Percentiles rank a stretch among this genome's conserved stretches.
phyloP scores from a whole-genome alignment of 208 protist genomes.

The Borovskyia barvae region DNA sequence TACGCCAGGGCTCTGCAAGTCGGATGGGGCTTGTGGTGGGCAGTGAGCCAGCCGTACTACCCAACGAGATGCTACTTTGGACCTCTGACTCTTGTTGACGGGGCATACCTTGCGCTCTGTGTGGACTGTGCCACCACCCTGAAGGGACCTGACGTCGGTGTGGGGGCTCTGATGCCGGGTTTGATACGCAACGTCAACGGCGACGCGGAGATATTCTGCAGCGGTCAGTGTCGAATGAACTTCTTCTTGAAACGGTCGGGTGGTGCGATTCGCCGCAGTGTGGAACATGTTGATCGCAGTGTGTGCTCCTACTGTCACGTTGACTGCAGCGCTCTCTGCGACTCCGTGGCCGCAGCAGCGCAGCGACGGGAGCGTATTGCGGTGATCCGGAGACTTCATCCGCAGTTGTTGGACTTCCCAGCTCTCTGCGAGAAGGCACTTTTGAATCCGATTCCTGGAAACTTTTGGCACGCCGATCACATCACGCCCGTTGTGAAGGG shows the following conservation, averaged over 20 bases:
- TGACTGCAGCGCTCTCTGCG: constrained; percentile 56
- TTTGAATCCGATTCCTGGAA: constrained; percentile 54
- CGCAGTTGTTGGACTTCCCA: constrained; percentile 57
- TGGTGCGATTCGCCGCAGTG: constrained; percentile 46
- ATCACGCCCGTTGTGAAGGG: constrained; percentile 65
- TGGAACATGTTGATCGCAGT: constrained; percentile 53
- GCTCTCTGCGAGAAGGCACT: constrained; percentile 46
- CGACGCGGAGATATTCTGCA: constrained; percentile 71
- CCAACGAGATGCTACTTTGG: constrained; percentile 34
- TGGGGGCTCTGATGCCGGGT: constrained; percentile 25
- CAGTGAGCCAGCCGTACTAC: constrained; percentile 33
- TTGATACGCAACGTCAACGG: constrained; percentile 30
- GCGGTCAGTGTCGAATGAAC: constrained; percentile 47
- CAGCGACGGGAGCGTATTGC: constrained; percentile 16
- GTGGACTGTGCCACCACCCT: constrained; percentile 28
- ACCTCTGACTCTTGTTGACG: constrained; percentile 4
- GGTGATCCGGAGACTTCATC: constrained; percentile 44
- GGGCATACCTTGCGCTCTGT: constrained; percentile 14
- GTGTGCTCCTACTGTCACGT: constrained; percentile 70
- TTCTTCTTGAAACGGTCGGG: constrained; percentile 72
- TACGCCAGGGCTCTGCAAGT: constrained; percentile 11
- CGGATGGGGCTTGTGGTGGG: constrained; percentile 66
- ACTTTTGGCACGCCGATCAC: constrained; percentile 83
- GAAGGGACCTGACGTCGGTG: constrained; percentile 3
- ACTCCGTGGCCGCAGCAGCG: constrained; percentile 15